Evolutionary conservation across 2,329 filamentous ascomycete species (phyloP).

Genomic region (Ophiostoma ulmi): DNA sequence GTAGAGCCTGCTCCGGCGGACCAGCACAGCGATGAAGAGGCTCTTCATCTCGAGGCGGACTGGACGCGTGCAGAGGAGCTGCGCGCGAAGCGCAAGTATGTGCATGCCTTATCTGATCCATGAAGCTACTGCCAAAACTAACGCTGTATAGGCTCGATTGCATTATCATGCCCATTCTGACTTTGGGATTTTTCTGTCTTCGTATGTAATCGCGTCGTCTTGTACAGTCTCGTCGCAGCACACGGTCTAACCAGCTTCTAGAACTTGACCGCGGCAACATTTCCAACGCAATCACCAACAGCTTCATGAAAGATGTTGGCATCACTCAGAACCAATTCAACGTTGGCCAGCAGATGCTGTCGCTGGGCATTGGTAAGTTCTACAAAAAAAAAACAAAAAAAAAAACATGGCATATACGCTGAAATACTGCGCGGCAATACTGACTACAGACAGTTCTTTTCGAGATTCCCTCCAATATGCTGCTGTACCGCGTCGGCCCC

Average conservation of each 20-base stretch:
- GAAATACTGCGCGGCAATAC: too few relatives aligned
- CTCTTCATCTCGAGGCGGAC: not conserved
- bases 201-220: not conserved
- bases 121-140: not conserved
- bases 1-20: not conserved
- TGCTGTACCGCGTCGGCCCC: conserved; percentile 1
- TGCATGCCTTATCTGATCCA: not conserved
- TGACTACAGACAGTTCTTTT: conserved; percentile 21
- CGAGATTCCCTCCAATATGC: conserved; percentile 18
- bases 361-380: not conserved
- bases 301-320: conserved; percentile 1
- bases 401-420: too few relatives aligned
- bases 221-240: too few relatives aligned
- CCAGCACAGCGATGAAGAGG: not conserved
- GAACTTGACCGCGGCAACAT: conserved; percentile 10
- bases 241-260: not conserved
- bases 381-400: not conserved
- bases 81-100: conserved; percentile 5
- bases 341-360: conserved; percentile 9
- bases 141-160: not conserved
- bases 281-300: conserved; percentile 10
- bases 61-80: conserved; percentile 4
- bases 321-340: conserved; percentile 10
- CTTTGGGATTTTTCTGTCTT: conserved; percentile 2
- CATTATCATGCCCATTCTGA: conserved; percentile 8